A percentile compares a stretch with the other conserved stretches of the same genome.
These are phyloP conservation scores for Clonostachys rhizophaga DNA, from an alignment of 2,329 filamentous ascomycete species.

Conservation along the genomic window DNA sequence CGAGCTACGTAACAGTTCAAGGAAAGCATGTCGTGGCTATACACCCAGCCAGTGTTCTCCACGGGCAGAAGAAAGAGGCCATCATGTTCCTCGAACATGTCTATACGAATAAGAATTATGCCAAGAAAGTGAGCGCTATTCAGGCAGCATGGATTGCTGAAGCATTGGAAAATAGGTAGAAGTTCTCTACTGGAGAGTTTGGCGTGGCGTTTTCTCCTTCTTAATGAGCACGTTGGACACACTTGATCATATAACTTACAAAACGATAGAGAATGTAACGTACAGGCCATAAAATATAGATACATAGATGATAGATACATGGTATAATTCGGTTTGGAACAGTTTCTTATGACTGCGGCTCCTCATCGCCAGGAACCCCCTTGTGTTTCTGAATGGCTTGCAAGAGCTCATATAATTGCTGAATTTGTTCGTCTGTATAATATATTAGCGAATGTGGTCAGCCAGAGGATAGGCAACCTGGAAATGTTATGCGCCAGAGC, in stretches of 20 bases:
- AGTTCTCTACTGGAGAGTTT: constrained; percentile 1
- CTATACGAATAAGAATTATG: constrained; percentile 62
- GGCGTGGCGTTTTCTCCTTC: neutral
- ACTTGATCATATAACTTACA: too few relatives aligned
- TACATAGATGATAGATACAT: neutral
- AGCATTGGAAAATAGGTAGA: constrained; percentile 27
- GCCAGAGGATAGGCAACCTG: neutral
- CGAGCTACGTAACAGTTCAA: constrained; percentile 54
- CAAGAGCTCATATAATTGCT: constrained; percentile 93
- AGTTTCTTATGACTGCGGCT: neutral
- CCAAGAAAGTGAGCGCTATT: constrained; percentile 60
- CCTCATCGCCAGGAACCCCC: constrained; percentile 3
- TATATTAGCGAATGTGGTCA: neutral
- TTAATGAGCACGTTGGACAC: too few relatives aligned
- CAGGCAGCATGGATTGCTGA: constrained; percentile 56
- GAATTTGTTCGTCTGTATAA: constrained; percentile 77
- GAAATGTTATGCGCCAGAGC: too few relatives aligned
- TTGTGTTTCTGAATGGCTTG: constrained; percentile 58
- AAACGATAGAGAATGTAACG: too few relatives aligned
- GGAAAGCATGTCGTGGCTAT: constrained; percentile 58
- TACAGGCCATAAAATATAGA: neutral
- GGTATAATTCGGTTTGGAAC: neutral
- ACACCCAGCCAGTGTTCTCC: constrained; percentile 58
- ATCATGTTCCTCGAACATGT: constrained; percentile 68
- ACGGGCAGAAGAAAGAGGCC: constrained; percentile 59